Evolutionary conservation across 2,329 filamentous ascomycete species (phyloP).

Genomic region (Pyrenophora seminiperda): DNA sequence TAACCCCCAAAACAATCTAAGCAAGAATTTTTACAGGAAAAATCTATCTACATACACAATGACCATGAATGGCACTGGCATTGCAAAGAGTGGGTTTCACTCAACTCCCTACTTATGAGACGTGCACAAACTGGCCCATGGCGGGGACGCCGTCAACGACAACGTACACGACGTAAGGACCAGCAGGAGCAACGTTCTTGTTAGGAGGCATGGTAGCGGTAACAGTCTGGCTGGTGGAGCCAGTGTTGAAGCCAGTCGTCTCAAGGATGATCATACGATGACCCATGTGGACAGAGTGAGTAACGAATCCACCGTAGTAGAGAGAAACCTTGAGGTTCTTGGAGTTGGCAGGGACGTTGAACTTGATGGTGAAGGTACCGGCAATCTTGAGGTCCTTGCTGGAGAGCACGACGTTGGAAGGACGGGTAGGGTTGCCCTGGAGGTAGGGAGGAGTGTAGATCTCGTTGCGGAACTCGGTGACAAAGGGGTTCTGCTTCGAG

Average conservation of each 20-base stretch:
- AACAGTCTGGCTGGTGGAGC: conserved; percentile 52
- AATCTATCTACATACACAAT: conserved; percentile 6
- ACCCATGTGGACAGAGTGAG: conserved; percentile 66
- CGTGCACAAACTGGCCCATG: conserved; percentile 58
- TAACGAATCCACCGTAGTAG: conserved; percentile 66
- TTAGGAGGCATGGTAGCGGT: conserved; percentile 61
- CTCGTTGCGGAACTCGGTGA: conserved; percentile 67
- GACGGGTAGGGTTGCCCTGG: conserved; percentile 58
- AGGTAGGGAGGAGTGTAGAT: conserved; percentile 67
- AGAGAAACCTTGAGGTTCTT: conserved; percentile 57
- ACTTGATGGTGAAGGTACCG: conserved; percentile 55
- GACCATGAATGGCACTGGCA: too few relatives aligned
- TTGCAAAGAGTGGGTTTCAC: too few relatives aligned
- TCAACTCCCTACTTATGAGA: conserved; percentile 33
- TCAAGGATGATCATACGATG: conserved; percentile 63
- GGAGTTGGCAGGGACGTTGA: conserved; percentile 52
- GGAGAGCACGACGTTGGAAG: conserved; percentile 55
- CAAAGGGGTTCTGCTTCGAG: conserved; percentile 54
- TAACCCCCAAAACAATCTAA: too few relatives aligned
- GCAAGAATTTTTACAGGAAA: background rate
- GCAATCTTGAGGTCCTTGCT: conserved; percentile 51
- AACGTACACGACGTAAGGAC: conserved; percentile 65
- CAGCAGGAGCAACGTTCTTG: conserved; percentile 61
- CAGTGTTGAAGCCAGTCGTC: conserved; percentile 53
- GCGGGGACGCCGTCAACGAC: conserved; percentile 61